Conservation (phyloP, 1,284 basidiomycete genomes). For the Malassezia slooffiae region DNA sequence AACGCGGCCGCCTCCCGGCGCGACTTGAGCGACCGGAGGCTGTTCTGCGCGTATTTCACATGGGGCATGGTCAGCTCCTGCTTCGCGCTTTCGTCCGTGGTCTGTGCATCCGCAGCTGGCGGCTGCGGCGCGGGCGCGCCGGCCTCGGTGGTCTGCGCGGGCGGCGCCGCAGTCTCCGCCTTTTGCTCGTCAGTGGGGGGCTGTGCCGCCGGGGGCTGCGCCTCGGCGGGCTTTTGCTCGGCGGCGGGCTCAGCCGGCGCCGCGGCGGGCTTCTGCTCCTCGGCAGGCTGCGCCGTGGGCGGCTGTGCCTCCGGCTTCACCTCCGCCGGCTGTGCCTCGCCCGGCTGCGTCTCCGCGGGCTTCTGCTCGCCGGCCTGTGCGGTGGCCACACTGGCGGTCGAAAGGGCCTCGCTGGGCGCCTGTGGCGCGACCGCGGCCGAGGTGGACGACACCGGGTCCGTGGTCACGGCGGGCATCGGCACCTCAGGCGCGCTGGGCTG, state of each 20-base stretch:
- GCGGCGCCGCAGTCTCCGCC: too few species aligned
- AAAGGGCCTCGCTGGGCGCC: neutral
- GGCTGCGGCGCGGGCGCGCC: too few species aligned
- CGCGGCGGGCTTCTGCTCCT: neutral
- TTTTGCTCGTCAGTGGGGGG: neutral
- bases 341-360: too few species aligned
- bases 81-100: too few species aligned
- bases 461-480: too few species aligned
- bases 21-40: conserved; percentile 74
- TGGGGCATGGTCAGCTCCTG: conserved; percentile 51
- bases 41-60: conserved; percentile 68
- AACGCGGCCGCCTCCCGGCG: conserved; percentile 73
- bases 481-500: too few species aligned
- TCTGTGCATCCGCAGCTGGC: too few species aligned
- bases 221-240: neutral
- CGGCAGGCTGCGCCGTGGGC: too few species aligned
- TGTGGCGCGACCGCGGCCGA: neutral
- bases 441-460: neutral
- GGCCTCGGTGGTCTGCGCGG: too few species aligned
- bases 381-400: neutral
- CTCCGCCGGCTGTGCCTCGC: too few species aligned
- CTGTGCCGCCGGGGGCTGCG: neutral
- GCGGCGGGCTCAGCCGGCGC: neutral
- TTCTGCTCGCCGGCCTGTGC: neutral
- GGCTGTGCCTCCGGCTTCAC: neutral